Percentiles rank a stretch among this genome's conserved stretches.
These are phyloP conservation scores for Phytophthora citricola DNA, from an alignment of 352 stramenopile genomes.

Conservation along the genomic window DNA sequence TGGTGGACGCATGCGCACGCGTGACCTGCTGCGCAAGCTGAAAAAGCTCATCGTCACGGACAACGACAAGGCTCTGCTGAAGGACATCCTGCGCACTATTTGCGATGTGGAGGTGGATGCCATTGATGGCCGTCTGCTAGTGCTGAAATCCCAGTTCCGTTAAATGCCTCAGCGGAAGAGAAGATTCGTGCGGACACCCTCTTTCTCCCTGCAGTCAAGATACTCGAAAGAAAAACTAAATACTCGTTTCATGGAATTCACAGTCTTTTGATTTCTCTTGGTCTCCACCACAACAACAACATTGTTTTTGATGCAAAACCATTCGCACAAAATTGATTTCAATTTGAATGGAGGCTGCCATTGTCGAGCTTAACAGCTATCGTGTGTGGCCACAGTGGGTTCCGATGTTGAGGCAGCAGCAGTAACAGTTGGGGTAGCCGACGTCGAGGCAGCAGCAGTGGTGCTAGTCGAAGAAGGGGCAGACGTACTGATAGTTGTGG, in stretches of 20 bases:
- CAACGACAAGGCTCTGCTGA: slow-evolving; percentile 83
- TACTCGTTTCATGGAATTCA: too few relatives aligned
- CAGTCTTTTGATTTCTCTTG: too few relatives aligned
- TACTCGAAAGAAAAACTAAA: too few relatives aligned
- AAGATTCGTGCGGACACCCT: background rate
- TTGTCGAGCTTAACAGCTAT: slow-evolving; percentile 13
- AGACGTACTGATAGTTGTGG: background rate
- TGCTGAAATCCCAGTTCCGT: slow-evolving; percentile 90
- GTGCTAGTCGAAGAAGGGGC: background rate
- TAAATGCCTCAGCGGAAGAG: slow-evolving; percentile 33
- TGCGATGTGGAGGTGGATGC: slow-evolving; percentile 87
- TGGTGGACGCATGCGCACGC: slow-evolving; percentile 81
- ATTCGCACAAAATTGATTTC: background rate
- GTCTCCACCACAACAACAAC: too few relatives aligned
- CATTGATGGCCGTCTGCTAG: slow-evolving; percentile 81
- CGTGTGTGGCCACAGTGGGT: slow-evolving; percentile 8
- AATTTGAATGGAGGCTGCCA: background rate
- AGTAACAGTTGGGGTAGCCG: background rate
- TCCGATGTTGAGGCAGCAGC: slow-evolving; percentile 5
- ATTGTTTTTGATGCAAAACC: background rate
- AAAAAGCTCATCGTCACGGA: slow-evolving; percentile 86
- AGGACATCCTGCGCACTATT: slow-evolving; percentile 89
- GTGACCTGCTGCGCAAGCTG: slow-evolving; percentile 79
- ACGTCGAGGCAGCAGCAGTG: background rate
- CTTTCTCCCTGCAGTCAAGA: background rate